Base-by-base conservation (phyloP, 1,139 yeast genomes). In the Scheffersomyces illinoinensis region DNA sequence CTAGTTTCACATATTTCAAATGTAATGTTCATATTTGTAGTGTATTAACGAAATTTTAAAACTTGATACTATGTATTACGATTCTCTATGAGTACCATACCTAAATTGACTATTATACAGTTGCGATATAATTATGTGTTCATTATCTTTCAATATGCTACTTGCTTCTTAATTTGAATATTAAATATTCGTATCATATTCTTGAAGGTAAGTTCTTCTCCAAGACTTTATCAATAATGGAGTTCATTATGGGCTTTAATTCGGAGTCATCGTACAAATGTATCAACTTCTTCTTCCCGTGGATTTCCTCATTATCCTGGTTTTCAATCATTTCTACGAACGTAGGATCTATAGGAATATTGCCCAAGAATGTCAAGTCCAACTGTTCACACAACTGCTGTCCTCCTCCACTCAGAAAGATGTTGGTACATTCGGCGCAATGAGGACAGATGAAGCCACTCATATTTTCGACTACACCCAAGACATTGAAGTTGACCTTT, bases 331-430 rank as follows among this genome's bases (percentile, higher is more conserved):
- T 75, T 64, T 90, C 93, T 26, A 91, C 96, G 76, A 95, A 95
- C 56, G 81, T 83, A 0, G 99, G 99, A 68, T 95, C 99, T 33
- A 96, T 91, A 0, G 99, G 99, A 3, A 96, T 86, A 58, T 86
- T 86, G 0, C 98, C 99, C 64, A 96, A 77, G 67, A 88, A 93
- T 8, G 87, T 85, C 51, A 95, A 76, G 5, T 79, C 74, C 61
- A 86, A 82, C 56, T 84, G 84, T 48, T 81, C 76, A 39, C 98
- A 89, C 56, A 96, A 76, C 19, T 75, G 76, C 65, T 83, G 74
- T 1, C 99, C 99, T n/a, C 99, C 99, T 5, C 98, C 99, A 56
- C 89, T 85, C 66, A 93, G 90, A 71, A 96, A 96, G 43, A 96
- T 91, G 70, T 93, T 88, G 2, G 98, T 93, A 70, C 95, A 89